A percentile compares a stretch with the other conserved stretches of the same genome.
Evolutionary conservation across 257 asterid species (phyloP).

Genomic region (Marsdenia floribunda): DNA sequence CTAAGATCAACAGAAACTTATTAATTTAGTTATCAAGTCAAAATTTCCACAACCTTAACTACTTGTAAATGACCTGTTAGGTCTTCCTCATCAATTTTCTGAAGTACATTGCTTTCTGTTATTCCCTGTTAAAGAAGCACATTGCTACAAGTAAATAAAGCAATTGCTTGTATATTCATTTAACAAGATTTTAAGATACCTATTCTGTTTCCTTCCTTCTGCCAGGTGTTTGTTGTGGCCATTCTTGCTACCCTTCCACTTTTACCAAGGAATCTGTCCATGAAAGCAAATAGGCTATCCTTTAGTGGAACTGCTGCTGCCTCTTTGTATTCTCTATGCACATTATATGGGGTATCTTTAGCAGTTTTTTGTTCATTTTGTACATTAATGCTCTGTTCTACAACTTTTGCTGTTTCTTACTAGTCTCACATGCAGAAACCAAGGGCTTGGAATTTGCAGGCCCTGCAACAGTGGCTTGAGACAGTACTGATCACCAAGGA

Average conservation of each 20-base stretch:
- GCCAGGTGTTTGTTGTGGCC: slow-evolving; percentile 73
- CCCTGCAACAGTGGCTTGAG: slow-evolving; percentile 86
- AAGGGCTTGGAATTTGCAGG: slow-evolving; percentile 90
- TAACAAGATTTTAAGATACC: background rate
- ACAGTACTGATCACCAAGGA: slow-evolving; percentile 71
- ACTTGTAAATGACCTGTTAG: background rate
- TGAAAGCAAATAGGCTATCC: slow-evolving; percentile 73
- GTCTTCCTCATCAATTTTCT: background rate
- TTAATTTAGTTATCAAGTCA: background rate
- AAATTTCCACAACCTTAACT: background rate
- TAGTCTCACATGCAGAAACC: slow-evolving; percentile 64
- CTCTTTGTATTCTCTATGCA: slow-evolving; percentile 67
- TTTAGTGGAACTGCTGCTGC: slow-evolving; percentile 78
- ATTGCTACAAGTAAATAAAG: background rate
- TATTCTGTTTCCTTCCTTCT: background rate
- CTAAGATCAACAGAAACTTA: background rate
- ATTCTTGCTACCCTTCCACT: slow-evolving; percentile 75
- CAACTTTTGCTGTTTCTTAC: slow-evolving; percentile 19
- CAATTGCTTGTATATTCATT: background rate
- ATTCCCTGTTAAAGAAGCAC: background rate
- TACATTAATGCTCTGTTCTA: background rate
- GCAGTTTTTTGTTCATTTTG: background rate
- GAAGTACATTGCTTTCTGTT: background rate
- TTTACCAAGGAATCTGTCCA: slow-evolving; percentile 64
- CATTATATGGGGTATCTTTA: slow-evolving; percentile 75